Evolutionary conservation across 1,284 basidiomycete species (phyloP), one percentile per base, ranked within the genome.

Genomic region (Mycena sp.): DNA sequence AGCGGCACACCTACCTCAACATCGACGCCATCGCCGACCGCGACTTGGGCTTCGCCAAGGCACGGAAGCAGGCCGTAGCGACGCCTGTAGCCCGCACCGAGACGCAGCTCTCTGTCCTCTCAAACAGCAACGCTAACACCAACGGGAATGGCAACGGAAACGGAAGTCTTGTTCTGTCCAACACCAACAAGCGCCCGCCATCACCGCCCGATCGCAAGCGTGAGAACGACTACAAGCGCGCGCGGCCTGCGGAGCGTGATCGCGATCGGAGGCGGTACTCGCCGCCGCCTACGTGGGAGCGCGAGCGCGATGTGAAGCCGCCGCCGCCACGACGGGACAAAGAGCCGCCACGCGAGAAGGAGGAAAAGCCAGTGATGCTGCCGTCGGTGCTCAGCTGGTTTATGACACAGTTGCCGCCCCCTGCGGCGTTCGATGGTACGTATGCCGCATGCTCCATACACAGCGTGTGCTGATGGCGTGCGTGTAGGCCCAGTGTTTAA

Each of bases 1-100:
- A 95, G 71, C 85, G 95, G 35, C 92, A 95, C 75, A 91, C 89
- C n/a, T 97, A 97, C 76, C 83, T 91, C 40, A 90, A 89, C 38
- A 89, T 93, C 19, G 96, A 99, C 72, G 89, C 94, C 26, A 96
- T 98, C 64, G 95, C 95, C 1, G 84, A 88, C 14, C 87, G 91
- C 28, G 96, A 99, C 75, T 85, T 98, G 21, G 96, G 96, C 19
- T 88, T 93, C 68, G 85, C 88, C 6, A 75, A 84, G 68, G 82
- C 80, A 30, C 79, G 82, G 38, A 81, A 82, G 53, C 73, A 46
- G 19, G 29, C 37, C n/a, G 28, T n/a, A n/a, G 19, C 38, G 14
- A 35, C 7, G 9, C 9, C 32, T 14, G 9, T 35, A 7, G 32
- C 9, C 32, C 32, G 9, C 32, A 35, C 9, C 32, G 14, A 35